phyloP scores from a whole-genome alignment of 2,329 filamentous ascomycete species.

The Phaeoacremonium minimum region DNA sequence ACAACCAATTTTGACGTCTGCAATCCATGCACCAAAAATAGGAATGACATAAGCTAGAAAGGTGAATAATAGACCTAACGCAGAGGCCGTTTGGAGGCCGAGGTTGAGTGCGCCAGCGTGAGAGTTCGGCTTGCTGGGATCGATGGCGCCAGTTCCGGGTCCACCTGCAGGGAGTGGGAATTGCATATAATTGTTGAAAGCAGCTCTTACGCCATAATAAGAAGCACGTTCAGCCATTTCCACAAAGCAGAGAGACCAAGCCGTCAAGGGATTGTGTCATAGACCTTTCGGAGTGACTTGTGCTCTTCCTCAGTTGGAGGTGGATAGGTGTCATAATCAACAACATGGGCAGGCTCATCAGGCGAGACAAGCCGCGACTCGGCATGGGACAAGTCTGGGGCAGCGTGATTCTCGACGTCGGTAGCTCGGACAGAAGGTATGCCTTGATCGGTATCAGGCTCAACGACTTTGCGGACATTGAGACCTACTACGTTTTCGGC shows the following conservation, averaged over 20 bases:
- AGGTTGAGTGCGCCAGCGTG: slow-evolving; percentile 47
- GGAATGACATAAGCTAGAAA: slow-evolving; percentile 46
- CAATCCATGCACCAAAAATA: slow-evolving; percentile 48
- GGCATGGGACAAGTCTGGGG: too few relatives aligned
- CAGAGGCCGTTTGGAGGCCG: slow-evolving; percentile 41
- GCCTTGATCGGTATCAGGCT: too few relatives aligned
- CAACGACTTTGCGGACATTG: too few relatives aligned
- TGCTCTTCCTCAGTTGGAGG: slow-evolving; percentile 42
- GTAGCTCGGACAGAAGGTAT: too few relatives aligned
- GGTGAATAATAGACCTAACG: slow-evolving; percentile 37
- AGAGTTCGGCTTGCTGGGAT: slow-evolving; percentile 23
- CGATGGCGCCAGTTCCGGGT: slow-evolving; percentile 26
- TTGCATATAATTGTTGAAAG: slow-evolving; percentile 53
- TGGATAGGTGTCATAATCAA: slow-evolving; percentile 22
- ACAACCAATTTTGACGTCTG: slow-evolving; percentile 63
- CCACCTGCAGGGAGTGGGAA: slow-evolving; percentile 41
- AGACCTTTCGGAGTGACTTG: slow-evolving; percentile 37
- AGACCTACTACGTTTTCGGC: too few relatives aligned
- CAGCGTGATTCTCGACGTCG: too few relatives aligned
- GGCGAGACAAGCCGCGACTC: too few relatives aligned
- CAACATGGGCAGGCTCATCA: too few relatives aligned
- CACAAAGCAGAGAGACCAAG: slow-evolving; percentile 43
- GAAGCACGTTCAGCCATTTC: slow-evolving; percentile 49
- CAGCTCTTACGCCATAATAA: slow-evolving; percentile 43
- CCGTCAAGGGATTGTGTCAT: slow-evolving; percentile 36